Evolutionary conservation across 1,284 basidiomycete genomes (phyloP), one percentile per base, ranked within the genome.

Genomic region (Melampsora larici-populina): DNA sequence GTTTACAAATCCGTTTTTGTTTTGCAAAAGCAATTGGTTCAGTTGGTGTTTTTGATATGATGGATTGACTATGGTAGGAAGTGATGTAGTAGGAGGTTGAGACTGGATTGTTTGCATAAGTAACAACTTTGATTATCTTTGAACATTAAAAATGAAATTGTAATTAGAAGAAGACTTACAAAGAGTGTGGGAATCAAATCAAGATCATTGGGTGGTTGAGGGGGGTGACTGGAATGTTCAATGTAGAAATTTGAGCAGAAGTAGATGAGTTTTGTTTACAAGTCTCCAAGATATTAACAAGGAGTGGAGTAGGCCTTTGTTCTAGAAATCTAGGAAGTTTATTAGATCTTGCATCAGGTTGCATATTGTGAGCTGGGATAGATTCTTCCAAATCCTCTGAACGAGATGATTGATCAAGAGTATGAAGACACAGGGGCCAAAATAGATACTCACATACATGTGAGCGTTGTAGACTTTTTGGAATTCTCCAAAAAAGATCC

Each of bases 171-270:
- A 48, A 15, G 24, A 49, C 21, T 69, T 24, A 69, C 46, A 24
- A 43, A 66, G 26, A 71, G 58, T 36, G 55, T 71, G 9, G 70
- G 70, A n/a, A n/a, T n/a, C n/a, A n/a, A n/a, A 60, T 71, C 70
- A 8, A 71, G 55, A 58, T 71, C 62, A 33, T 71, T 58, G 3
- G 70, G 70, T 18, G 43, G 4, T 60, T n/a, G 29, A 60, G 55
- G 24, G 24, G 29, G 1, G n/a, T 29, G 13, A 60, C n/a, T 60
- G 29, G 29, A 29, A 60, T 24, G 55, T 60, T 15, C n/a, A 21
- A 60, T 24, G 29, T 24, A 18, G 55, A 60, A n/a, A 15, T n/a
- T n/a, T 24, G 55, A 60, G 55, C 17, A 15, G 21, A 60, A 9
- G 29, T 15, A 24, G 5, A 1, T 24, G 55, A 29, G 55, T 13